Evolutionary conservation across 345 rosid genomes (phyloP), one percentile per base, ranked within the genome.

Genomic region (Corchorus capsularis): DNA sequence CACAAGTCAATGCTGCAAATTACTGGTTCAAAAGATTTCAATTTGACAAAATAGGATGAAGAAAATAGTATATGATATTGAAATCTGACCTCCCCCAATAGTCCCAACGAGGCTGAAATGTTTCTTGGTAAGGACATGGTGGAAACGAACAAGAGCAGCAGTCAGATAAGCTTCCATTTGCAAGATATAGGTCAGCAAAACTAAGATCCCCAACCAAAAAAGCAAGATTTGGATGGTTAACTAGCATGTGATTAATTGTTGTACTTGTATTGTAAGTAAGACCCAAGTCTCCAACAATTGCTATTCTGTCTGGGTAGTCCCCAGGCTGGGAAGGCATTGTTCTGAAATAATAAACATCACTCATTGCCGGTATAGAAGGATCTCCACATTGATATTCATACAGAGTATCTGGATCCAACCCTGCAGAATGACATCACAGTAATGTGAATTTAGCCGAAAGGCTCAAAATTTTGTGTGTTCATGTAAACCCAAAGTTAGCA

Each of bases 51-150:
- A n/a, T 52, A 16, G 32, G 17, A 22, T 32, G 16, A 69, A 69
- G 45, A 34, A 50, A 50, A 54, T 15, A 27, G 20, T 8, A 34
- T 16, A 71, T 19, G 55, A 17, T 63, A 22, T 32, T 12, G 60
- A 6, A 50, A 47, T 17, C 79, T 79, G 15, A 92, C 99, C 99
- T 95, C 84, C 98, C 99, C 98, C 97, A 93, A 69, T 83, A 87
- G 78, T 93, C 99, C 99, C 99, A 95, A 15, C 97, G 94, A 84
- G 99, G 99, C 85, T 95, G 99, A 82, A 90, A 93, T 2, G 86
- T 85, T 80, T 90, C 91, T 12, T 78, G 86, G 12, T 82, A 79
- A 0, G 90, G 82, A 75, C 79, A 76, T 47, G 68, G 74, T 11
- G 77, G 47, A 79, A 72, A 80, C 0, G 85, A 60, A 70, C 87